Percentiles rank a stretch among this genome's conserved stretches.
Evolutionary conservation across 441 rosid species (phyloP).

Genomic region (Pelargonium citronellum): DNA sequence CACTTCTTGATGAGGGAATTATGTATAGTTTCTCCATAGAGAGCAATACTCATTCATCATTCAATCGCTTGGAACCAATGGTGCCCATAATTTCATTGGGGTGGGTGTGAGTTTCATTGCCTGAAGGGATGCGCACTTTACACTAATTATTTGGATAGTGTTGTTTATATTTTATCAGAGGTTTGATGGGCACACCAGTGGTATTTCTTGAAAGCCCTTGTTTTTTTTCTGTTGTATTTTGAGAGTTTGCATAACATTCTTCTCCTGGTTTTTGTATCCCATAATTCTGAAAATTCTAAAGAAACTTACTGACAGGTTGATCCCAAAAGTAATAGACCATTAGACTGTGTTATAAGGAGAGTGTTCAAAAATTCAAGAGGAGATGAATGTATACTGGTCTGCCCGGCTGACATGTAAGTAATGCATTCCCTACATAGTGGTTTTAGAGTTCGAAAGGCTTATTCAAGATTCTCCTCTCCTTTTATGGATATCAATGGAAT

Average conservation of each 20-base stretch:
- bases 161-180: too few species aligned
- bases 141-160: too few species aligned
- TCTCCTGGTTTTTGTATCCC: neutral
- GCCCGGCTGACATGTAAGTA: slow-evolving; percentile 1
- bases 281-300: neutral
- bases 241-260: neutral
- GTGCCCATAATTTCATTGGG: neutral
- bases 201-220: neutral
- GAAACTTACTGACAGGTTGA: neutral
- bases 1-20: neutral
- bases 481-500: neutral
- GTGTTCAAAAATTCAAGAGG: slow-evolving; percentile 1
- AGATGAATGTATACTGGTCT: neutral
- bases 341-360: neutral
- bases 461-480: neutral
- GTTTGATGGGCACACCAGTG: too few species aligned
- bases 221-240: neutral
- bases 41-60: neutral
- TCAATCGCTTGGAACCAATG: neutral
- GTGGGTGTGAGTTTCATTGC: too few species aligned
- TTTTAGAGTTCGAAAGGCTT: neutral
- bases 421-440: neutral
- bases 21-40: neutral
- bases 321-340: neutral
- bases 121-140: too few species aligned